Base-by-base conservation (phyloP, 1,139 yeast species). In the Protomyces macrosporus region DNA sequence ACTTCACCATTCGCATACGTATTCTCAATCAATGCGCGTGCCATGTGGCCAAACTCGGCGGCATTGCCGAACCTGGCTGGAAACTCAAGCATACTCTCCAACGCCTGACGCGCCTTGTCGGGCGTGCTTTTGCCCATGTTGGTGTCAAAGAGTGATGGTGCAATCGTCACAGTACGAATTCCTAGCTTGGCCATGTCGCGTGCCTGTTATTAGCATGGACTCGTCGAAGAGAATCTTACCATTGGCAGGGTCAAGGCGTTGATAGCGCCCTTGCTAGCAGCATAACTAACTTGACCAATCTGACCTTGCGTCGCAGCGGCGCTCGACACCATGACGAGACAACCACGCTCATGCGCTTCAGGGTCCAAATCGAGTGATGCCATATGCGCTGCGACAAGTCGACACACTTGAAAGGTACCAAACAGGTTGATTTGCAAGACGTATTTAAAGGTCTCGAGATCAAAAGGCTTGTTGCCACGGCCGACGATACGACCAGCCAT, bases 131-230 rank as follows among this genome's bases (percentile, higher is more conserved):
- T 50, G 35, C 65, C 40, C 68, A 67, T 67, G 32, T 64, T 64
- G 33, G 69, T 67, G 12, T 64, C 64, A 48, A 67, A 67, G n/a
- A 67, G 61, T 10, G 61, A 59, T 9, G 68, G 68, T 12, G 68
- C 68, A 50, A 67, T 30, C 6, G 66, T 57, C 50, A 60, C 60
- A 3, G 60, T 68, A 70, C 85, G 81, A 78, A 86, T 80, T 63
- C 86, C 80, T 53, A 80, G 78, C 72, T 84, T 88, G 53, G 90
- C 90, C 71, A 85, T 85, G 68, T 78, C 74, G 45, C 88, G 81
- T 12, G 91, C 90, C 74, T 32, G n/a, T 14, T 6, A 37, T 34
- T 50, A 34, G 35, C 7, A 23, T 50, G 10, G 10, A 12, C 35
- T 9, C 4, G n/a, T 14, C 2, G n/a, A 9, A 4, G 9, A 33